These are phyloP conservation scores for Bonia amplexicaulis DNA, from an alignment of 176 grass and related monocot species.

Conservation along the genomic window DNA sequence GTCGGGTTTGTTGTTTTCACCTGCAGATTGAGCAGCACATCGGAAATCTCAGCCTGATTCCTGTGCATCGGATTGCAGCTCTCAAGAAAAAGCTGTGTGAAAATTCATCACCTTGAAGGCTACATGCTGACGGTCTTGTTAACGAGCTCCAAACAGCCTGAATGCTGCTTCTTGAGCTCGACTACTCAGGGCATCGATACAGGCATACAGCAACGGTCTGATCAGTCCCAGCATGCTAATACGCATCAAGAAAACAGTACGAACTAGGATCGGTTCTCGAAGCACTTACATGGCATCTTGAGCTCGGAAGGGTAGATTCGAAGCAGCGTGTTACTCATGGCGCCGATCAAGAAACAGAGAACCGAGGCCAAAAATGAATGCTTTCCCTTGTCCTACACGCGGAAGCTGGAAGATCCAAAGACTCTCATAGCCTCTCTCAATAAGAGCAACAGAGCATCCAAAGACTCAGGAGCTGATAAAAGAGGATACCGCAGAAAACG, in stretches of 20 bases:
- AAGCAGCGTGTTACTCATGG: constrained; percentile 80
- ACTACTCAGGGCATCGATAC: constrained; percentile 34
- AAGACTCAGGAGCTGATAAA: background rate
- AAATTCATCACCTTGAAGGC: constrained; percentile 74
- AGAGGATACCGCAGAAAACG: background rate
- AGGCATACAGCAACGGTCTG: background rate
- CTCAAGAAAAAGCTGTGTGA: background rate
- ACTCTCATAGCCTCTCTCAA: too few relatives aligned
- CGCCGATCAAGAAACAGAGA: background rate
- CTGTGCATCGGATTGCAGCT: background rate
- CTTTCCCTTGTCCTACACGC: background rate
- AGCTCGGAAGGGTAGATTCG: constrained; percentile 78
- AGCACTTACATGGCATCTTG: constrained; percentile 78
- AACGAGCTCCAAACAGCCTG: constrained; percentile 63
- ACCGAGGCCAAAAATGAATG: background rate
- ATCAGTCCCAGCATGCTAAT: background rate
- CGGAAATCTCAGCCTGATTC: background rate
- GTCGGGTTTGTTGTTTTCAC: constrained; percentile 88
- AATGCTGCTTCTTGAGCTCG: constrained; percentile 64
- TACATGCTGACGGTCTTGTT: constrained; percentile 76
- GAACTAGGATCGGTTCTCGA: background rate
- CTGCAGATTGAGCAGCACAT: constrained; percentile 33
- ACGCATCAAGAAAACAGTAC: constrained; percentile 22
- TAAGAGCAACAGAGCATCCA: background rate
- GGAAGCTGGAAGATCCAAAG: constrained; percentile 15